Conservation (phyloP, 2,329 filamentous ascomycete species). For the Calonectria hawksworthii region DNA sequence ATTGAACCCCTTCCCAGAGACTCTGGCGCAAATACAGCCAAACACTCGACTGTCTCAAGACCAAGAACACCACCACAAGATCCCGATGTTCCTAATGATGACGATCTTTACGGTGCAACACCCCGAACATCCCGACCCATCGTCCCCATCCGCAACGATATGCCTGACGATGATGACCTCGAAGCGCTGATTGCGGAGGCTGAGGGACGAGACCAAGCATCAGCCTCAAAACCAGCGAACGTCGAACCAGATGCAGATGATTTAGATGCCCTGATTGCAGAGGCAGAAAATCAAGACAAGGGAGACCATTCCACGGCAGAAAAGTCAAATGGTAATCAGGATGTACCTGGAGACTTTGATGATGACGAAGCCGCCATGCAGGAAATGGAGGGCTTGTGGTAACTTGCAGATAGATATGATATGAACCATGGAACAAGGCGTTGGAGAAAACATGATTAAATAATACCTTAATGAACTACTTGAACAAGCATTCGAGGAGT, state of each 20-base stretch:
- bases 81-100: constrained; percentile 55
- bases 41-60: constrained; percentile 50
- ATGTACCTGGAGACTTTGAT: constrained; percentile 59
- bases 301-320: neutral
- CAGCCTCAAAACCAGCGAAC: constrained; percentile 12
- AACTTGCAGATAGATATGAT: neutral
- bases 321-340: constrained; percentile 23
- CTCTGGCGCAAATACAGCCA: constrained; percentile 53
- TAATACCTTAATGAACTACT: no score
- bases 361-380: constrained; percentile 79
- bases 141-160: constrained; percentile 41
- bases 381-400: constrained; percentile 71
- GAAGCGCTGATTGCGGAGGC: constrained; percentile 68
- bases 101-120: constrained; percentile 70
- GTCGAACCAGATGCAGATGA: constrained; percentile 59
- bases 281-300: constrained; percentile 54
- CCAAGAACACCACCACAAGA: constrained; percentile 45
- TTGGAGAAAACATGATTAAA: neutral
- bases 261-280: constrained; percentile 66
- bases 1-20: constrained; percentile 32
- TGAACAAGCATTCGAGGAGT: accelerated
- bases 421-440: neutral
- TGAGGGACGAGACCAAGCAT: constrained; percentile 46
- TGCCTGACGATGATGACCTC: constrained; percentile 63
- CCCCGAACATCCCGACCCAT: constrained; percentile 51